Percentiles rank a stretch among this genome's conserved stretches.
These are phyloP conservation scores for Porphyrellus cyaneotinctus DNA, from an alignment of 768 basidiomycete genomes.

Conservation along the genomic window DNA sequence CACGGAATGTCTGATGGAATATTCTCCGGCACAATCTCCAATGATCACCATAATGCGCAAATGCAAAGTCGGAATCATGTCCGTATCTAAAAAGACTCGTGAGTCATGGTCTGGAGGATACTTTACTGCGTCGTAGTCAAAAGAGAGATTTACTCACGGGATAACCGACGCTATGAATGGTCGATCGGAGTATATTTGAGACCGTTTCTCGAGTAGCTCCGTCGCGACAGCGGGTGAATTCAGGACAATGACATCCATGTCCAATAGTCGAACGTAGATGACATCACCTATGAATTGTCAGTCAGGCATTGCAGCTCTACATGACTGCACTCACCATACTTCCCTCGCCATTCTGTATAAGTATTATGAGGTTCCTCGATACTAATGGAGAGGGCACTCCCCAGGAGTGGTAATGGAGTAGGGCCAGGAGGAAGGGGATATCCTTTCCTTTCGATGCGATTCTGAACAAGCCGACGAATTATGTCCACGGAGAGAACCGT, in stretches of 20 bases:
- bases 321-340: constrained; percentile 11
- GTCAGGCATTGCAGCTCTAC: not conserved
- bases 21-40: constrained; percentile 16
- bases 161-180: constrained; percentile 30
- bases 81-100: constrained; percentile 11
- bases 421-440: constrained; percentile 21
- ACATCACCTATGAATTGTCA: constrained; percentile 35
- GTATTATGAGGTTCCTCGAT: constrained; percentile 12
- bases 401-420: constrained; percentile 17
- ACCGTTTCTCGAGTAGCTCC: constrained; percentile 47
- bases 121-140: too few species aligned
- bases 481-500: not conserved
- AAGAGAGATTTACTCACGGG: not conserved
- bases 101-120: not conserved
- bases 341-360: constrained; percentile 16
- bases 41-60: not conserved
- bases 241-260: constrained; percentile 41
- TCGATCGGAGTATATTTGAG: constrained; percentile 48
- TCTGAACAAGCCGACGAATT: constrained; percentile 1
- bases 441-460: constrained; percentile 10
- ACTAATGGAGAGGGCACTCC: constrained; percentile 17
- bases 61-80: constrained; percentile 4
- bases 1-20: constrained; percentile 17
- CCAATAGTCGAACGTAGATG: constrained; percentile 47
- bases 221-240: constrained; percentile 39